A percentile compares a stretch with the other conserved stretches of the same genome.
Conservation (phyloP, 306 rosid species). For the Delonix regia region DNA sequence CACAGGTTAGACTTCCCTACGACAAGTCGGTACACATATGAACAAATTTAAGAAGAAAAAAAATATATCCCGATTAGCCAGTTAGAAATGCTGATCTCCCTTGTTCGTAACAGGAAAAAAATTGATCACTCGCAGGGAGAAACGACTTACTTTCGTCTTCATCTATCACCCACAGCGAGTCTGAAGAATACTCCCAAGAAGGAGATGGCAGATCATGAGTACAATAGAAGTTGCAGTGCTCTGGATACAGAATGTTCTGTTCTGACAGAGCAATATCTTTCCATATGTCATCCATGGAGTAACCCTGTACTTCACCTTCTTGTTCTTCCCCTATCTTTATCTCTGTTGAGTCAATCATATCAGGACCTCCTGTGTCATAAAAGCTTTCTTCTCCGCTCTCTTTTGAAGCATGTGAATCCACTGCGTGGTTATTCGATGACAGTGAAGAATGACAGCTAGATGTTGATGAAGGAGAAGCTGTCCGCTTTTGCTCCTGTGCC, state of each 20-base stretch:
- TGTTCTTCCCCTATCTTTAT: conserved; percentile 38
- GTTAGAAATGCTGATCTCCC: conserved; percentile 51
- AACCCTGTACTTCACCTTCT: conserved; percentile 40
- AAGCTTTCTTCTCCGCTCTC: conserved; percentile 74
- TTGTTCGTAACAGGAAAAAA: conserved; percentile 45
- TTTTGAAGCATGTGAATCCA: conserved; percentile 49
- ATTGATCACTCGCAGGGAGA: conserved; percentile 53
- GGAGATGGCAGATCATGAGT: conserved; percentile 49
- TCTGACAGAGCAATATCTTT: conserved; percentile 68
- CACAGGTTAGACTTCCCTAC: conserved; percentile 50
- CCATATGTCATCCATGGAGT: conserved; percentile 95
- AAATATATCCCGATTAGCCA: conserved; percentile 59
- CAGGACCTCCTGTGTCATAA: conserved; percentile 75
- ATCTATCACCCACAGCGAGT: conserved; percentile 70
- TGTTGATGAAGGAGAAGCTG: conserved; percentile 33
- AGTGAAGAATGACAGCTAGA: conserved; percentile 47
- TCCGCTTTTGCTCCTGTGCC: conserved; percentile 74
- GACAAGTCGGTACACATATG: conserved; percentile 45
- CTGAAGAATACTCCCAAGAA: conserved; percentile 63
- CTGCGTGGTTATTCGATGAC: conserved; percentile 55
- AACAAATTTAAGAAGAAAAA: conserved; percentile 45
- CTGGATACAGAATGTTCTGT: conserved; percentile 45
- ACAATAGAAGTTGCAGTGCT: conserved; percentile 48
- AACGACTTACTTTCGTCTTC: conserved; percentile 52
- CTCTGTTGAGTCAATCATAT: conserved; percentile 31